Evolutionary conservation across 495 filamentous ascomycete species (phyloP), one percentile per base, ranked within the genome.

Genomic region (Bathelium albidoporum): DNA sequence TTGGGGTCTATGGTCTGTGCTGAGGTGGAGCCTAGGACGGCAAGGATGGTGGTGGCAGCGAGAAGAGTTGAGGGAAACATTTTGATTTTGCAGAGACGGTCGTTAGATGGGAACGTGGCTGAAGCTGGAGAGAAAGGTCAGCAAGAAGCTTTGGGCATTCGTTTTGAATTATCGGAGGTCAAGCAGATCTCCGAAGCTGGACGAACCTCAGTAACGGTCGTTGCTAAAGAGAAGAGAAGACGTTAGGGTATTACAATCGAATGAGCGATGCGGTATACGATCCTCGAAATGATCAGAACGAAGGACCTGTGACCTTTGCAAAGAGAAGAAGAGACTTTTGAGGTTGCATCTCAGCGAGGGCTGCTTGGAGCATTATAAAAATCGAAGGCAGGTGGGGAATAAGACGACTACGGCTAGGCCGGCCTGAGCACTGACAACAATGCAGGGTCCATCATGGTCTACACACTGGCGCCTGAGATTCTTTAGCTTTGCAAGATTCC

Each of bases 1-100:
- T 70, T 76, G 1, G 86, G 84, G 64, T 91, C 79, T 63, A 95
- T 85, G 55, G 71, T 73, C 63, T 86, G 83, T 65, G 75, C 62
- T 66, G 62, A 64, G 45, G 72, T 76, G 62, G 81, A 65, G 58
- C 73, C 68, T 39, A 65, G 64, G 32, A 74, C 1, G 61, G 70
- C 60, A 59, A 71, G 62, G 26, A 72, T 28, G 58, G 62, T 29
- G 67, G 72, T 45, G 58, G 65, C 60, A 58, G 67, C 34, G 59
- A 67, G 24, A 32, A 66, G 71, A 64, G 62, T 68, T 64, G 73
- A 70, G 20, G 62, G 69, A 69, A 65, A 66, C 55, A 49, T 31
- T 49, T 70, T 65, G 60, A 69, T 64, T 36, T n/a, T 61, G 20
- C 5, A n/a, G 49, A 55, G 22, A 29, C 7, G 53, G 22, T 22